Percentiles rank a stretch among this genome's conserved stretches.
Conservation (phyloP, 2,329 filamentous ascomycete species). For the Emmonsiellopsis sp. region DNA sequence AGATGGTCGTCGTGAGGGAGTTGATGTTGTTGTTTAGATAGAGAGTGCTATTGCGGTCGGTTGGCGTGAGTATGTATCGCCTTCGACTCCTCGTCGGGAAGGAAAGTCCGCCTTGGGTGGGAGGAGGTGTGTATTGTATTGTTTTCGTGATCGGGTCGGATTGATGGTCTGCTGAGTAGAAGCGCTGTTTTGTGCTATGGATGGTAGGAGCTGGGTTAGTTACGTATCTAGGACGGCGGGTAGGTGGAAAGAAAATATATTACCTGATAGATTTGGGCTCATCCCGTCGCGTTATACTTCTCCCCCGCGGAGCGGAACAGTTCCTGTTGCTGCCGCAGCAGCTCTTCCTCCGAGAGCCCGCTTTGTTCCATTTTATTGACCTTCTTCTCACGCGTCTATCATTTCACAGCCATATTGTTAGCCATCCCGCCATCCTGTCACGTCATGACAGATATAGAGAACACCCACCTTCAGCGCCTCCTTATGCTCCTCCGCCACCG, state of each 20-base stretch:
- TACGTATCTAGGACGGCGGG: background rate
- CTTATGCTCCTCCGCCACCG: constrained; percentile 84
- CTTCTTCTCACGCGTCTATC: constrained; percentile 86
- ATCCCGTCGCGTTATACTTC: constrained; percentile 50
- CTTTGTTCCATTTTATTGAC: constrained; percentile 94
- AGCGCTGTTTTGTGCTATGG: too few relatives aligned
- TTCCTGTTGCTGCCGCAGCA: constrained; percentile 81
- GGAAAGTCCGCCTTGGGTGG: too few relatives aligned
- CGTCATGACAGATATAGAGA: constrained; percentile 5
- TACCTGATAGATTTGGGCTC: background rate
- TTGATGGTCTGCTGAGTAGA: too few relatives aligned
- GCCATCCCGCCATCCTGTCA: background rate
- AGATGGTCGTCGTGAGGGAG: too few relatives aligned
- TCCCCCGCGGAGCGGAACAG: constrained; percentile 75
- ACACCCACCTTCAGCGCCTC: constrained; percentile 72
- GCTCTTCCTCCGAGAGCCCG: constrained; percentile 81
- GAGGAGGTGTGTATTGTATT: too few relatives aligned
- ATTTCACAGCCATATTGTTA: constrained; percentile 11
- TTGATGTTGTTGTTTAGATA: too few relatives aligned
- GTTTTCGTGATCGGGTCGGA: too few relatives aligned
- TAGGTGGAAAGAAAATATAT: background rate
- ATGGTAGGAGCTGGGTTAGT: too few relatives aligned
- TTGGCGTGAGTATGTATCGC: too few relatives aligned
- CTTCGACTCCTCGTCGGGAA: too few relatives aligned
- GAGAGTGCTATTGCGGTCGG: too few relatives aligned